These are phyloP conservation scores for Epipyxis sp. DNA, from an alignment of 108 stramenopile genomes.

Conservation along the genomic window DNA sequence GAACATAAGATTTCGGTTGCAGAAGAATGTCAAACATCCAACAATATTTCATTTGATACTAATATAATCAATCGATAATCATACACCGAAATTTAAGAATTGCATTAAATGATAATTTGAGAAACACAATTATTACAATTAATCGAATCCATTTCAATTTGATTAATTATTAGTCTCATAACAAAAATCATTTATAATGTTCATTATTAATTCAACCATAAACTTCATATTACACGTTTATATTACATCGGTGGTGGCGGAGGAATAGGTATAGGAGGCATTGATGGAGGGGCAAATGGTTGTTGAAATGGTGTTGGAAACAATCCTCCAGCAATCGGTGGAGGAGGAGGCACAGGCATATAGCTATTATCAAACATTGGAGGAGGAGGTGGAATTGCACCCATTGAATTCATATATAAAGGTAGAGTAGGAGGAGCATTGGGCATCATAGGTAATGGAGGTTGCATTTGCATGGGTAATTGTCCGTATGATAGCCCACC, in stretches of 20 bases:
- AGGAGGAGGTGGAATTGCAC: background rate
- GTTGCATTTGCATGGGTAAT: constrained; percentile 13
- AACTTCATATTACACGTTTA: too few species aligned
- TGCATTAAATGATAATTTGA: too few species aligned
- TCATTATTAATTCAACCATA: too few species aligned
- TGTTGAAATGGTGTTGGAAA: background rate
- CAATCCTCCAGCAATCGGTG: background rate
- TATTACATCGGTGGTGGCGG: background rate
- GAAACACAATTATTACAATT: too few species aligned
- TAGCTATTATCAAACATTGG: background rate
- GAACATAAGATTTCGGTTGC: too few species aligned
- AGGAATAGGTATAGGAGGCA: background rate
- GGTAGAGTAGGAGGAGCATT: background rate
- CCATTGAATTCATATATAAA: background rate
- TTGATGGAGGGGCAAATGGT: background rate
- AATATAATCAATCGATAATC: too few species aligned
- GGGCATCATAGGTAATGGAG: background rate
- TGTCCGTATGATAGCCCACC: background rate
- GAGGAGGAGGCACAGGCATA: constrained; percentile 19
- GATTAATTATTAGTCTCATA: too few species aligned
- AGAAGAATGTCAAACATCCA: too few species aligned
- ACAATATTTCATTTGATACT: too few species aligned
- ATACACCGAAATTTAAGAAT: too few species aligned
- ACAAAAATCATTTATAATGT: too few species aligned
- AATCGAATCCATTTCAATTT: too few species aligned